phyloP scores from a whole-genome alignment of 2,329 filamentous ascomycete species.

The Sclerotinia minor region DNA sequence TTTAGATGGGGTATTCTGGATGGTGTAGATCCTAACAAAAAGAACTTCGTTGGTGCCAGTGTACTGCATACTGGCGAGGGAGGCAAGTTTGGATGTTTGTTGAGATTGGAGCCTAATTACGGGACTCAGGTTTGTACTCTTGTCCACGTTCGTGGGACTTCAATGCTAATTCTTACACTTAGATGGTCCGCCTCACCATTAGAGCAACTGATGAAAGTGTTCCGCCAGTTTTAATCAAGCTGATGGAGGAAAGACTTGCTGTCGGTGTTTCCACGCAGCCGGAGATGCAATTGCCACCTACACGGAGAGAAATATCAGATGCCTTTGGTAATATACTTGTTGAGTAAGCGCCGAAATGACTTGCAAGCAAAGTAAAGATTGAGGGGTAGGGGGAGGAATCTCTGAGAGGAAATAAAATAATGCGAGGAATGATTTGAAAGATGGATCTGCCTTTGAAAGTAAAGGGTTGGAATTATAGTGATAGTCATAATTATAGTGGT shows the following conservation, averaged over 20 bases:
- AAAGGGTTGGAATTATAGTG: background rate
- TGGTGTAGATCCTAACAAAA: slow-evolving; percentile 85
- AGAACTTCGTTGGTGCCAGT: slow-evolving; percentile 90
- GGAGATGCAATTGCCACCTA: slow-evolving; percentile 34
- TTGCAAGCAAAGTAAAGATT: background rate
- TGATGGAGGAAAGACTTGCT: slow-evolving; percentile 82
- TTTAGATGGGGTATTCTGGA: slow-evolving; percentile 88
- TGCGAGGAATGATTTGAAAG: background rate
- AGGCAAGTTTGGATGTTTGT: slow-evolving; percentile 90
- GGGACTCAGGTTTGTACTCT: slow-evolving; percentile 71
- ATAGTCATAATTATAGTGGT: slow-evolving; percentile 3
- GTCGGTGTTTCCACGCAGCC: slow-evolving; percentile 45
- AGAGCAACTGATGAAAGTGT: slow-evolving; percentile 91
- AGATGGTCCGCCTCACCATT: slow-evolving; percentile 97
- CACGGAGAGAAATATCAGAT: slow-evolving; percentile 40
- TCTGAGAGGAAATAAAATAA: slow-evolving; percentile 1
- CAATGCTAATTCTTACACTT: background rate
- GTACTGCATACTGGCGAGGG: slow-evolving; percentile 78
- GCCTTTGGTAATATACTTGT: slow-evolving; percentile 41
- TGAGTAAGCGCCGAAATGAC: background rate
- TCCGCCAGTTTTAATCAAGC: slow-evolving; percentile 73
- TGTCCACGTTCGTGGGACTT: background rate
- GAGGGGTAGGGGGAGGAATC: background rate
- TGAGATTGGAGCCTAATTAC: slow-evolving; percentile 94
- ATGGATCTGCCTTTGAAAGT: background rate